phyloP scores from a whole-genome alignment of 768 basidiomycete species.

The Boletus pseudo-olivaceus region DNA sequence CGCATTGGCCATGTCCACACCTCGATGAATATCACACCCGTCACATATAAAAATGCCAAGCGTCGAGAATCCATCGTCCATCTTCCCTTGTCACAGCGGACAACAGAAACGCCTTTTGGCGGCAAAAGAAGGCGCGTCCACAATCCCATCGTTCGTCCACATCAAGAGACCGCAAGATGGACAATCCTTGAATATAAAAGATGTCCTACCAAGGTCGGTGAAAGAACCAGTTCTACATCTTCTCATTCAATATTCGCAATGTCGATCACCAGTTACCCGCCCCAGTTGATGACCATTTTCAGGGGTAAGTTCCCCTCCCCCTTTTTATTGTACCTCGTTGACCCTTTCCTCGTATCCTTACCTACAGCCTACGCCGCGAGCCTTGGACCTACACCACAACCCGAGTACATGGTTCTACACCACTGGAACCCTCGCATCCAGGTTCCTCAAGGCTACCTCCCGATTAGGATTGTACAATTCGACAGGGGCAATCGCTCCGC shows the following conservation, averaged over 20 bases:
- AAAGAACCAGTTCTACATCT: not conserved
- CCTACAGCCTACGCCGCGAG: constrained; percentile 7
- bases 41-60: not conserved
- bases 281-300: constrained; percentile 10
- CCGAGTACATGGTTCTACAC: constrained; percentile 11
- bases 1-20: not conserved
- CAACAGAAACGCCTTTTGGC: not conserved
- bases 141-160: constrained; percentile 2
- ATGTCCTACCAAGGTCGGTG: too few relatives aligned
- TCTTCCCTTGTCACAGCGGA: not conserved
- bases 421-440: not conserved
- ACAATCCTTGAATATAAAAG: too few relatives aligned
- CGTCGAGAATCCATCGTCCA: not conserved
- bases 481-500: not conserved
- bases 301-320: constrained; percentile 1
- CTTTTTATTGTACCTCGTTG: not conserved
- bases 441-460: constrained; percentile 13
- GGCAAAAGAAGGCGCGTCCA: constrained; percentile 1
- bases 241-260: constrained; percentile 2
- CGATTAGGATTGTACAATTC: constrained; percentile 17
- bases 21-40: not conserved
- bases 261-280: not conserved
- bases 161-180: not conserved
- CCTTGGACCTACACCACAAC: not conserved
- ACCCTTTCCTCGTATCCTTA: not conserved